phyloP scores from a whole-genome alignment of 2,329 filamentous ascomycete genomes.

The Talaromyces amestolkiae region DNA sequence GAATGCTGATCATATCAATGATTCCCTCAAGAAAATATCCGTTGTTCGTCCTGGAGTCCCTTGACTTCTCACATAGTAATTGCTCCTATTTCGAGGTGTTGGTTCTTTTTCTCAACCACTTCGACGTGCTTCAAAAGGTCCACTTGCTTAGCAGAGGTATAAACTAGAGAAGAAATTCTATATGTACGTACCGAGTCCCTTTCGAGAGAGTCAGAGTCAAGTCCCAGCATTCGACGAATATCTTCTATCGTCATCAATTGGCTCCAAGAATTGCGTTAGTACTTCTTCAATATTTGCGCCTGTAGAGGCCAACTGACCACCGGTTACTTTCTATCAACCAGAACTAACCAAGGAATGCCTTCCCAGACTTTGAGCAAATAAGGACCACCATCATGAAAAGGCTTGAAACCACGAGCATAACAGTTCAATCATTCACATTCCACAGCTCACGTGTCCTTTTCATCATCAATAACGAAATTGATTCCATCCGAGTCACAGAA shows the following conservation, averaged over 20 bases:
- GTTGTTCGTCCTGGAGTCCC: too few species aligned
- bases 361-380: background rate
- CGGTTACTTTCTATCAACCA: background rate
- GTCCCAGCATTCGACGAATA: background rate
- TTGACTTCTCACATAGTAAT: background rate
- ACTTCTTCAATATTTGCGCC: background rate
- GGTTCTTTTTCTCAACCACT: background rate
- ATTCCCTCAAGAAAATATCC: background rate
- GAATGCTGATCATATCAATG: background rate
- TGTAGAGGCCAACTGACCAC: background rate
- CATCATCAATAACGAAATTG: background rate
- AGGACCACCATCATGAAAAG: background rate
- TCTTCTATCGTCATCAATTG: background rate
- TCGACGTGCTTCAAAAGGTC: background rate
- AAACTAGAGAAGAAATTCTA: background rate
- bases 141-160: background rate
- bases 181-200: background rate
- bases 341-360: background rate
- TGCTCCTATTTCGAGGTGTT: background rate
- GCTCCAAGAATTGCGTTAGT: background rate
- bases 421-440: background rate
- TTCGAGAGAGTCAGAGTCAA: background rate
- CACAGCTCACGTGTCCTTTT: background rate
- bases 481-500: conserved; percentile 7
- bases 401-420: background rate